Evolutionary conservation across 1,284 basidiomycete species (phyloP), one percentile per base, ranked within the genome.

Genomic region (Ceratobasidium sp.): DNA sequence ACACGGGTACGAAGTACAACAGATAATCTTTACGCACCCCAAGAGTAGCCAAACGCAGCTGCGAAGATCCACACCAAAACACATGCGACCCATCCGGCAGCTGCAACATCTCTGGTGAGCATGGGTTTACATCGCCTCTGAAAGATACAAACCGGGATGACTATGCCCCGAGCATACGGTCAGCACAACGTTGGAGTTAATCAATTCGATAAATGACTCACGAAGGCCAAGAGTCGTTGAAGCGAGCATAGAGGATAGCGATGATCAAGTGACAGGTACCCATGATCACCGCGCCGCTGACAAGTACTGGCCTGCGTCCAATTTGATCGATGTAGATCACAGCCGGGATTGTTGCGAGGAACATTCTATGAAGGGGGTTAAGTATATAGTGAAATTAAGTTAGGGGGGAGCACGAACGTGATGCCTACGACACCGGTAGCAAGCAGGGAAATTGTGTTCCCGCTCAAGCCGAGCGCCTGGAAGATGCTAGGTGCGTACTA

Each of bases 391-490:
- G 58, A 75, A 14, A 79, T 76, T 76, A 76, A 48, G 78, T 77
- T 48, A 54, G 76, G 1, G 74, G 37, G 56, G 83, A 88, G 56
- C 83, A 89, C 87, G 88, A 51, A 69, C 66, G 66, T 90, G 78
- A 94, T 88, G 61, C 93, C 93, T 74, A 94, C 93, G 13, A 94
- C 88, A 64, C 93, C 93, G 11, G 93, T 94, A 0, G 92, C 91
- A 41, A 94, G 85, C 0, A 93, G 84, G 0, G 86, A 87, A 46
- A 84, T 86, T 0, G 89, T 85, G 78, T 86, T 89, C 1, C 89
- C 88, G 0, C 78, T 79, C 11, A 91, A 80, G 24, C 89, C 86
- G 19, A 92, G 84, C 4, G 79, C 77, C 61, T 83, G 56, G 84
- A 92, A 92, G 75, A 93, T 90, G 51, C 82, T 77, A 6, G 77